Conservation (phyloP, 1,284 basidiomycete species). For the Boletellus deceptivus region DNA sequence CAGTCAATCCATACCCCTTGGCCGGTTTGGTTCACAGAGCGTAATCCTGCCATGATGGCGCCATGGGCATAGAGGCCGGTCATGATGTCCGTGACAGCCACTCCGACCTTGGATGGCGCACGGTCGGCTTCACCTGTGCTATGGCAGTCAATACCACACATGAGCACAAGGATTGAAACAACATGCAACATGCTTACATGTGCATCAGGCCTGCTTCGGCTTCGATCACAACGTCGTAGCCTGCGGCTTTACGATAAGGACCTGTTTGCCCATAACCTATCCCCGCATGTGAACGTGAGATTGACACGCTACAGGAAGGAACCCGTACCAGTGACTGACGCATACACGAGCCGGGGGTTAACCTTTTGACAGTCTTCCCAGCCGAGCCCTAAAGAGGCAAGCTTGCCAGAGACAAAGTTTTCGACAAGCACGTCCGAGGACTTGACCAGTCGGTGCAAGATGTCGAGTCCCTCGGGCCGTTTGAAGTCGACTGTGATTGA, state of each 20-base stretch:
- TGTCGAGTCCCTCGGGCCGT: conserved; percentile 69
- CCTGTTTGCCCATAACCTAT: conserved; percentile 93
- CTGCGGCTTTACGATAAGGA: conserved; percentile 79
- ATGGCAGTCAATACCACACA: conserved; percentile 10
- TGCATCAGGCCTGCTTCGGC: conserved; percentile 94
- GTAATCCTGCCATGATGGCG: conserved; percentile 86
- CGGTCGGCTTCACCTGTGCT: conserved; percentile 90
- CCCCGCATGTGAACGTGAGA: conserved; percentile 5
- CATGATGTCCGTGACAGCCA: conserved; percentile 88
- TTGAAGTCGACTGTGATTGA: conserved; percentile 91
- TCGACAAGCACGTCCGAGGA: conserved; percentile 87
- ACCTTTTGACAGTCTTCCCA: conserved; percentile 80
- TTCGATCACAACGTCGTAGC: conserved; percentile 91
- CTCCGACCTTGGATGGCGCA: conserved; percentile 87
- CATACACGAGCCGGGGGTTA: conserved; percentile 85
- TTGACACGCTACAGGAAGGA: neutral
- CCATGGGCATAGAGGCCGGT: conserved; percentile 94
- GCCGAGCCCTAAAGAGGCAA: conserved; percentile 81
- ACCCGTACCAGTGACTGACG: conserved; percentile 75
- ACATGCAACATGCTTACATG: conserved; percentile 58
- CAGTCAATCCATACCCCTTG: conserved; percentile 90
- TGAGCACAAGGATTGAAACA: conserved; percentile 5
- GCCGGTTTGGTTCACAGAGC: conserved; percentile 82
- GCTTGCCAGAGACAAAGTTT: conserved; percentile 84
- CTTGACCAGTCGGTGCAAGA: conserved; percentile 72